phyloP scores from a whole-genome alignment of 2,329 filamentous ascomycete genomes.

The Xylaria polymorpha region DNA sequence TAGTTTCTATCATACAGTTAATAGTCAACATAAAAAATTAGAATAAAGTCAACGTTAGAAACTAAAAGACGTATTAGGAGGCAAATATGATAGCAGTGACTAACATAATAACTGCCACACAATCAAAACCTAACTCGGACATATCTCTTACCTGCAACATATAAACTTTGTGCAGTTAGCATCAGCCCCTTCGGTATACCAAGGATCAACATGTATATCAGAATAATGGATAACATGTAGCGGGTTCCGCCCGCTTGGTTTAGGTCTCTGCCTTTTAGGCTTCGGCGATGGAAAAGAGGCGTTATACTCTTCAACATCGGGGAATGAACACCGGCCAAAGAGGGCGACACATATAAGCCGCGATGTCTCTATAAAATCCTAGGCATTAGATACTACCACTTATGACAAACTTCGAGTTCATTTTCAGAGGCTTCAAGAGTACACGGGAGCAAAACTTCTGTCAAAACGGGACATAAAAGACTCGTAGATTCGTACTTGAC shows the following conservation, averaged over 20 bases:
- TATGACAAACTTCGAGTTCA: background rate
- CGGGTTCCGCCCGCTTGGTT: conserved; percentile 58
- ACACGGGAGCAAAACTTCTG: background rate
- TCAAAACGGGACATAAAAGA: background rate
- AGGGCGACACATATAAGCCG: conserved; percentile 64
- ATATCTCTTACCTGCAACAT: conserved; percentile 62
- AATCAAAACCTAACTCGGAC: background rate
- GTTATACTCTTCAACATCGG: conserved; percentile 56
- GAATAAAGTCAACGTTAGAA: background rate
- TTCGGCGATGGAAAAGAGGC: conserved; percentile 59
- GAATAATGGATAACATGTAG: conserved; percentile 69
- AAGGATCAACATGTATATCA: conserved; percentile 68
- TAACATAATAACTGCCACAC: background rate
- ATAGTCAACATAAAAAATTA: background rate
- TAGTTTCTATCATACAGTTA: conserved; percentile 54
- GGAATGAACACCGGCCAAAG: conserved; percentile 65
- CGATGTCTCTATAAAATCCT: conserved; percentile 52
- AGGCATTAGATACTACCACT: background rate
- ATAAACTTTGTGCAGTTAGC: conserved; percentile 68
- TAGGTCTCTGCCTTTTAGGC: conserved; percentile 51
- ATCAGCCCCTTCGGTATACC: conserved; percentile 65
- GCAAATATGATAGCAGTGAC: background rate
- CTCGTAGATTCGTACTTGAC: conserved; percentile 48
- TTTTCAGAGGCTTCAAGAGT: background rate
- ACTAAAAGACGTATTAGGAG: background rate